Base-by-base conservation (phyloP, 2,329 filamentous ascomycete genomes). In the Hymenoscyphus linearis region DNA sequence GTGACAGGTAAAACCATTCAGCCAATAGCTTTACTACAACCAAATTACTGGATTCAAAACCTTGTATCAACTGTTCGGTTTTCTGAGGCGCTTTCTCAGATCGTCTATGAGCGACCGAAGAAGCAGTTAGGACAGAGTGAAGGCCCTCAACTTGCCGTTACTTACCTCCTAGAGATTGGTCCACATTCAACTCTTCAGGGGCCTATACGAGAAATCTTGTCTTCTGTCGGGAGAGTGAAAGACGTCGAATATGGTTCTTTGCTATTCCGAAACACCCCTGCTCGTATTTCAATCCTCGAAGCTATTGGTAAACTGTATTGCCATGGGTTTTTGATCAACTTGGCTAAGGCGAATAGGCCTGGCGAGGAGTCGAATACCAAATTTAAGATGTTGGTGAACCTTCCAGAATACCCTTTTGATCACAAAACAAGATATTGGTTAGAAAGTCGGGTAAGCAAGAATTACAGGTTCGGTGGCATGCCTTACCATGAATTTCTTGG, bases 361-460 rank as follows among this genome's bases (percentile, higher is more conserved):
- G 13, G 10, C 25, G 18, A 2, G 13, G 5, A 27, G 34, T 16
- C 36, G 16, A 16, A 4, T 13, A 9, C 44, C 25, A 52, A 26
- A 22, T n/a, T 9, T 4, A 53, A 5, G 31, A 10, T 58, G 14
- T 13, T 83, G 2, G 65, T 73, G 0, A 74, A 81, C 61, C 67
- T 84, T n/a, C 81, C 82, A 1, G 73, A 74, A 0, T 84, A 84
- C 61, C 74, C 78, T 1, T 84, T 81, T 79, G 80, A 83, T 34
- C 81, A 83, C 60, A 68, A 71, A 18, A 78, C 75, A 37, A 70
- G 67, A 0, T 82, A 82, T 66, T 84, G 82, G 81, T 75, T 78
- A 60, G 81, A 84, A 62, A 79, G 79, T 1, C 76, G 79, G 52
- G 67, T 80, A 2, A 78, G 78, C 22, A 67, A 71, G 14, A 74